Conservation (phyloP, 2,329 filamentous ascomycete species). For the Ophiostoma australiae region DNA sequence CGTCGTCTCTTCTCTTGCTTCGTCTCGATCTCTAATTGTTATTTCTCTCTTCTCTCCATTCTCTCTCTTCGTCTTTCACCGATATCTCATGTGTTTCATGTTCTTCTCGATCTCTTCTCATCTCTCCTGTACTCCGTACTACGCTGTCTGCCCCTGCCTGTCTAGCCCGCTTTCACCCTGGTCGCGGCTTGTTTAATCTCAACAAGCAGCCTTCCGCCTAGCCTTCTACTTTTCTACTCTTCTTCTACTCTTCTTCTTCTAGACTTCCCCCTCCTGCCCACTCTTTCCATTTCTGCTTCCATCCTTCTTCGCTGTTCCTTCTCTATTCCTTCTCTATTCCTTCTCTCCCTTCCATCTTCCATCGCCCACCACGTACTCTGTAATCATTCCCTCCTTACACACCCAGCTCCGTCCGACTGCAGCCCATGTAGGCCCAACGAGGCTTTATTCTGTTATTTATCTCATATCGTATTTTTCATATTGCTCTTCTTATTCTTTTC, state of each 20-base stretch:
- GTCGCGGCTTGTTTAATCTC: background rate
- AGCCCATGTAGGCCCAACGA: background rate
- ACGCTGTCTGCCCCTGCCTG: background rate
- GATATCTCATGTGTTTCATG: background rate
- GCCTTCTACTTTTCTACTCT: slow-evolving; percentile 18
- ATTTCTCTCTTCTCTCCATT: background rate
- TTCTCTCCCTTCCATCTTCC: background rate
- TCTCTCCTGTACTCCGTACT: background rate
- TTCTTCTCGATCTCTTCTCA: background rate
- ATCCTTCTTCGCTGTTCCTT: slow-evolving; percentile 19
- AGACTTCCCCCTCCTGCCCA: background rate
- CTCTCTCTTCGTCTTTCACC: slow-evolving; percentile 2
- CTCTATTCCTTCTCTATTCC: background rate
- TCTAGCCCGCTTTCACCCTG: background rate
- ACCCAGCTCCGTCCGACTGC: background rate
- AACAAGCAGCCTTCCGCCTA: background rate
- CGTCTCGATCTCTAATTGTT: slow-evolving; percentile 5
- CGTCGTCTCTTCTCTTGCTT: background rate
- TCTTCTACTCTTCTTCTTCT: background rate
- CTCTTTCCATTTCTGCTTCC: background rate
- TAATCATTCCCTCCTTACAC: background rate
- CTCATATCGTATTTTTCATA: background rate
- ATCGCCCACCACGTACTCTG: background rate
- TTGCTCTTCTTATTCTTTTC: background rate
- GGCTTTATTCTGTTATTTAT: background rate